Conservation (phyloP, 371 early-diverging fungal genomes). For the Zopfochytrium polystomum region DNA sequence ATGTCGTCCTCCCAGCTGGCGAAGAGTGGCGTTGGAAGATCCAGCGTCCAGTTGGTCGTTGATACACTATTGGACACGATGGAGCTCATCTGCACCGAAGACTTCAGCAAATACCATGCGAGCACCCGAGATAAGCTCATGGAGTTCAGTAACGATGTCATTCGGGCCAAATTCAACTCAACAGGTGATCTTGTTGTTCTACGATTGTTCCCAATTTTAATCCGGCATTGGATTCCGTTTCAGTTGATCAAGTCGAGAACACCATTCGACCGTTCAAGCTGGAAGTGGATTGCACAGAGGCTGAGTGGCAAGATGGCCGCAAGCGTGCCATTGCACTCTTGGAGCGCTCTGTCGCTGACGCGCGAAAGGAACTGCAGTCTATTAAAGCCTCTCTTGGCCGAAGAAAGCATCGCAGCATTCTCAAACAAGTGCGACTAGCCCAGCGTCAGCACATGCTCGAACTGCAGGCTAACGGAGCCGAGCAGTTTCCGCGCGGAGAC, state of each 20-base stretch:
- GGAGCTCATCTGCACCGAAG: conserved; percentile 71
- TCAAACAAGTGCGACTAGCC: conserved; percentile 51
- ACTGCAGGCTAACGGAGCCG: conserved; percentile 4
- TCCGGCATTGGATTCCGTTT: not conserved
- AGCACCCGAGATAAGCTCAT: conserved; percentile 77
- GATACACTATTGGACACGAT: conserved; percentile 81
- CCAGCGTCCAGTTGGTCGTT: conserved; percentile 84
- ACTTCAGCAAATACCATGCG: conserved; percentile 84
- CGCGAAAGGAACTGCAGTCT: conserved; percentile 64
- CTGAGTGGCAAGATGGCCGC: conserved; percentile 89
- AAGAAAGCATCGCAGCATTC: conserved; percentile 77
- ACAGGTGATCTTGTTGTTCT: conserved; percentile 19
- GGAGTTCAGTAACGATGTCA: conserved; percentile 75
- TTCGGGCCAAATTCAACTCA: conserved; percentile 78
- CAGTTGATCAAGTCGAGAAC: conserved; percentile 94
- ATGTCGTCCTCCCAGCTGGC: conserved; percentile 81
- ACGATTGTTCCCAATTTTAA: not conserved
- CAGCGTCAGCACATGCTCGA: conserved; percentile 23
- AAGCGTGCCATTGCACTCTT: conserved; percentile 70
- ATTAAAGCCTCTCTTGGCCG: conserved; percentile 77
- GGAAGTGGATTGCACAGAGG: conserved; percentile 87
- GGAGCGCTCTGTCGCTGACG: conserved; percentile 72
- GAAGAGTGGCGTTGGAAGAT: conserved; percentile 89
- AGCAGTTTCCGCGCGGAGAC: not conserved
- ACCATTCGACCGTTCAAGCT: conserved; percentile 97